phyloP scores from a whole-genome alignment of 1,284 basidiomycete genomes.

The Erythrobasidium hasegawianum region DNA sequence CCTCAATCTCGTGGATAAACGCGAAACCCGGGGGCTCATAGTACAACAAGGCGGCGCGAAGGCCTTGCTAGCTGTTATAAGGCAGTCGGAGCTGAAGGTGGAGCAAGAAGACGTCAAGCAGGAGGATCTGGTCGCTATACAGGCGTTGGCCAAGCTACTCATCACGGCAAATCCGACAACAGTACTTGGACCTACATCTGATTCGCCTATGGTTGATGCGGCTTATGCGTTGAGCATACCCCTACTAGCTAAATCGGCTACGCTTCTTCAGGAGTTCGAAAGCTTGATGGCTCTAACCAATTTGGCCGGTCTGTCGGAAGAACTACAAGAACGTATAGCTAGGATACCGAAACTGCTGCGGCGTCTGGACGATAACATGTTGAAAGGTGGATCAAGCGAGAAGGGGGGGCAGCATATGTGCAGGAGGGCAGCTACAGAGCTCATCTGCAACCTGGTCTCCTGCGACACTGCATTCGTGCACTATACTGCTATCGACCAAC shows the following conservation, averaged over 20 bases:
- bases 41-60: constrained; percentile 79
- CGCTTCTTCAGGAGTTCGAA: constrained; percentile 81
- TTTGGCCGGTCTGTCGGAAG: constrained; percentile 70
- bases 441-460: constrained; percentile 86
- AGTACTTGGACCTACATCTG: constrained; percentile 71
- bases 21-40: constrained; percentile 68
- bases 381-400: constrained; percentile 47
- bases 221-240: constrained; percentile 71
- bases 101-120: constrained; percentile 35
- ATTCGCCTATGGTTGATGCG: constrained; percentile 70
- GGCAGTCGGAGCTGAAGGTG: constrained; percentile 34
- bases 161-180: constrained; percentile 86
- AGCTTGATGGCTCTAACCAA: constrained; percentile 94
- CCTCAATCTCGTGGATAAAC: constrained; percentile 70
- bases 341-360: constrained; percentile 60
- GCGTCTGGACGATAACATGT: constrained; percentile 71
- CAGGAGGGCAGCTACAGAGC: constrained; percentile 79
- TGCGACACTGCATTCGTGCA: constrained; percentile 68
- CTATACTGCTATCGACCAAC: constrained; percentile 52
- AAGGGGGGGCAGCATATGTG: constrained; percentile 66
- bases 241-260: constrained; percentile 60
- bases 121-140: constrained; percentile 65
- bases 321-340: constrained; percentile 63
- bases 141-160: constrained; percentile 85
- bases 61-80: constrained; percentile 63